phyloP scores from a whole-genome alignment of 2,329 filamentous ascomycete species.

The Ophiostoma sp. region DNA sequence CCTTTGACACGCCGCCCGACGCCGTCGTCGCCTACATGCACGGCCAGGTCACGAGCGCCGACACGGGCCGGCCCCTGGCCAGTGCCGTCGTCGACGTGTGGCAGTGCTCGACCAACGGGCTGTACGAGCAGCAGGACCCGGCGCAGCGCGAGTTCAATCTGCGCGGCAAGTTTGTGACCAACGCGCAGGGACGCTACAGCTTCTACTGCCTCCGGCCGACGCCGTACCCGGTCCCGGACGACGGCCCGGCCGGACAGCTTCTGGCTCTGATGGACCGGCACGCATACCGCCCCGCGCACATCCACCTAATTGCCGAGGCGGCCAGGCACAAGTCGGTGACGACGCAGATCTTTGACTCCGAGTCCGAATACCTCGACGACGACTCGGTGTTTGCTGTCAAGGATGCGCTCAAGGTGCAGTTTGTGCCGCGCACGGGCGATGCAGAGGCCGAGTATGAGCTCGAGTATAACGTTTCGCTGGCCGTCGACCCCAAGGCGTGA shows the following conservation, averaged over 20 bases:
- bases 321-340: slow-evolving; percentile 63
- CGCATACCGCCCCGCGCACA: slow-evolving; percentile 37
- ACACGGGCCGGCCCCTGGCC: slow-evolving; percentile 50
- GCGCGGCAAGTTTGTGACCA: slow-evolving; percentile 27
- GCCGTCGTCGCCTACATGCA: slow-evolving; percentile 51
- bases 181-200: slow-evolving; percentile 57
- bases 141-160: slow-evolving; percentile 26
- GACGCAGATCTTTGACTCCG: slow-evolving; percentile 62
- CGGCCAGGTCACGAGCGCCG: slow-evolving; percentile 38
- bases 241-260: slow-evolving; percentile 33
- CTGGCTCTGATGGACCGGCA: slow-evolving; percentile 36
- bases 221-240: slow-evolving; percentile 41
- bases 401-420: slow-evolving; percentile 36
- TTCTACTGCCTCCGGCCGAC: slow-evolving; percentile 59
- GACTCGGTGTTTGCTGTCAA: slow-evolving; percentile 42
- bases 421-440: slow-evolving; percentile 32
- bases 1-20: slow-evolving; percentile 36
- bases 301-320: slow-evolving; percentile 41
- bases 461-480: slow-evolving; percentile 33
- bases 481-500: not conserved
- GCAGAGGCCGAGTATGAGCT: slow-evolving; percentile 33
- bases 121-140: slow-evolving; percentile 67
- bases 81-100: slow-evolving; percentile 57
- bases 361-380: slow-evolving; percentile 52
- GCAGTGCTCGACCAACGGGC: slow-evolving; percentile 55